phyloP scores from a whole-genome alignment of 2,329 filamentous ascomycete genomes.

The Penicillium sp. region DNA sequence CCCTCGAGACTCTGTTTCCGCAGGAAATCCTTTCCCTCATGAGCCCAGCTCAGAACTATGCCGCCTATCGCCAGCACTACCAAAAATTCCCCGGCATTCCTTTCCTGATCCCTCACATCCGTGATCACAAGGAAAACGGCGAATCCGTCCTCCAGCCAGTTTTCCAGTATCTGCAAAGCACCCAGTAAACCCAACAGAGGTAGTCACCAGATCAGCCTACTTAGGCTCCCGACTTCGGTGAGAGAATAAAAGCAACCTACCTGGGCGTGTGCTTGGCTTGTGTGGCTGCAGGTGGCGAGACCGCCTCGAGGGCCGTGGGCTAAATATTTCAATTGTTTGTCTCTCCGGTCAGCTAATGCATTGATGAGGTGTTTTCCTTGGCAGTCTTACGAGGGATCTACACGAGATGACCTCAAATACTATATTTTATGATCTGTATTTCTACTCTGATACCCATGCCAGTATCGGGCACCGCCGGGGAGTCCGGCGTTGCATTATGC shows the following conservation, averaged over 20 bases:
- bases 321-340: constrained; percentile 4
- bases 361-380: constrained; percentile 2
- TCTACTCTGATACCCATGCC: constrained; percentile 22
- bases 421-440: constrained; percentile 11
- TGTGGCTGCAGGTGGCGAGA: constrained; percentile 14
- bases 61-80: constrained; percentile 34
- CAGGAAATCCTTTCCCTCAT: constrained; percentile 25
- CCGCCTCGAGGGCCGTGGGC: neutral
- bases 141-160: constrained; percentile 26
- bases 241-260: constrained; percentile 1
- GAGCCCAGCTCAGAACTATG: constrained; percentile 33
- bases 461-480: constrained; percentile 15
- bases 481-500: constrained; percentile 14
- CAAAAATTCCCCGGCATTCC: constrained; percentile 33
- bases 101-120: constrained; percentile 38
- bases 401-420: constrained; percentile 4
- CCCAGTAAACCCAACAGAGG: neutral
- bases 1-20: constrained; percentile 23
- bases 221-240: neutral
- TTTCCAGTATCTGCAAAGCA: constrained; percentile 23
- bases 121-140: constrained; percentile 31
- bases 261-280: constrained; percentile 8
- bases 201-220: neutral
- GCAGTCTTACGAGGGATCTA: neutral
- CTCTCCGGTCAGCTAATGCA: neutral